Evolutionary conservation across 2,329 filamentous ascomycete genomes (phyloP).

Genomic region (Monosporascus ibericus): DNA sequence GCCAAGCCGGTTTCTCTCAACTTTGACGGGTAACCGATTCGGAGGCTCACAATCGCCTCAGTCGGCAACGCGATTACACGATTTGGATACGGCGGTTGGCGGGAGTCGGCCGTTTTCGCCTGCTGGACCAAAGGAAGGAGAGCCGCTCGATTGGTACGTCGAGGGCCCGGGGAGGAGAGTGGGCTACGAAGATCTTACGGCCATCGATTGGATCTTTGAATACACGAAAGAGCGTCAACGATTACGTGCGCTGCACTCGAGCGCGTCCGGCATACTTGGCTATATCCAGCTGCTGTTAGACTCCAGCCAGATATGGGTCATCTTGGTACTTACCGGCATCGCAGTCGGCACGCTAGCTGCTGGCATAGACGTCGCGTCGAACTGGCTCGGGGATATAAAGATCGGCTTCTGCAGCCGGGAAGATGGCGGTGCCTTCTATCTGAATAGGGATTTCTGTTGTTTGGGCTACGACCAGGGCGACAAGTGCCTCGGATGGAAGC

Average conservation of each 20-base stretch:
- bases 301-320: slow-evolving; percentile 84
- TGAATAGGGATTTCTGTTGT: slow-evolving; percentile 90
- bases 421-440: slow-evolving; percentile 81
- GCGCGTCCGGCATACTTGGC: slow-evolving; percentile 64
- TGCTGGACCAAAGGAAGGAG: slow-evolving; percentile 37
- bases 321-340: slow-evolving; percentile 79
- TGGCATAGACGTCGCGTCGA: slow-evolving; percentile 80
- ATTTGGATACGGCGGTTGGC: slow-evolving; percentile 10
- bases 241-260: slow-evolving; percentile 67
- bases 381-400: slow-evolving; percentile 93
- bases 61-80: slow-evolving; percentile 16
- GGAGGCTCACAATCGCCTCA: slow-evolving; percentile 14
- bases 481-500: slow-evolving; percentile 80
- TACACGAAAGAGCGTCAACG: slow-evolving; percentile 94
- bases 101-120: slow-evolving; percentile 9
- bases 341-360: slow-evolving; percentile 81
- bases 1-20: slow-evolving; percentile 42
- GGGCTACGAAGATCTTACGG: slow-evolving; percentile 91
- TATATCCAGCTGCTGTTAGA: slow-evolving; percentile 70
- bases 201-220: slow-evolving; percentile 99
- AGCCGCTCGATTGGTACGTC: slow-evolving; percentile 72
- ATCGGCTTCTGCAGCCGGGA: slow-evolving; percentile 75
- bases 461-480: slow-evolving; percentile 80
- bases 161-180: slow-evolving; percentile 86
- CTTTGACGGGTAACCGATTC: slow-evolving; percentile 34